Base-by-base conservation (phyloP, 2,329 filamentous ascomycete species). In the Blumeria graminis region DNA sequence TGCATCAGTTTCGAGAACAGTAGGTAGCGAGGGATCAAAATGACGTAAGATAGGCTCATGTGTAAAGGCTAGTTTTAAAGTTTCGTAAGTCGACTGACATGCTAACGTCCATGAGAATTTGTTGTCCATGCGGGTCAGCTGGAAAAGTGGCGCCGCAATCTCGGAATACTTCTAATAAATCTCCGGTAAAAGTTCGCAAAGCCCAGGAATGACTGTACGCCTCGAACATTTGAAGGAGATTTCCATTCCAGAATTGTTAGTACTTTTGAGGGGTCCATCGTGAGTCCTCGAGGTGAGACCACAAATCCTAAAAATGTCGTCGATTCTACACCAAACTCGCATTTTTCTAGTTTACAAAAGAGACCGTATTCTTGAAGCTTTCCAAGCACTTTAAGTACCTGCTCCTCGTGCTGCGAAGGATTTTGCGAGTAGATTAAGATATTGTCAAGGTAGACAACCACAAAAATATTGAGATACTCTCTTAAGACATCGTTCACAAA, bases 391-490 rank as follows among this genome's bases (percentile, higher is more conserved):
- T 34, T 22, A 16, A 16, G n/a, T 7, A 56, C 32, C 46, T 56
- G 43, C 3, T 36, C 13, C 4, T 46, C 43, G 22, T 56, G 39
- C 32, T 48, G 14, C 18, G n/a, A 11, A 8, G 13, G 10, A 7
- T 9, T 36, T 10, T 50, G n/a, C 11, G 55, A 38, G 16, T 48
- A 50, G 7, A 56, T 56, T 16, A 56, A 18, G 13, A 50, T 50
- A 46, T 56, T 43, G 22, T 56, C 41, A 11, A 38, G 18, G 28
- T 50, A 56, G 3, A 50, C 55, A 9, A 56, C 16, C 13, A 56
- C 41, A 50, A 50, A 56, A 46, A 56, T 56, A 38, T 56, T 33
- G 9, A 56, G 32, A 50, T 14, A 56, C 38, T 56, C 41, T 28
- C 43, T 35, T 35, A 50, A 35, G 6, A 36, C 16, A 53, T 53